A percentile compares a stretch with the other conserved stretches of the same genome.
Conservation (phyloP, 352 stramenopile genomes). For the Aphanomyces astaci region DNA sequence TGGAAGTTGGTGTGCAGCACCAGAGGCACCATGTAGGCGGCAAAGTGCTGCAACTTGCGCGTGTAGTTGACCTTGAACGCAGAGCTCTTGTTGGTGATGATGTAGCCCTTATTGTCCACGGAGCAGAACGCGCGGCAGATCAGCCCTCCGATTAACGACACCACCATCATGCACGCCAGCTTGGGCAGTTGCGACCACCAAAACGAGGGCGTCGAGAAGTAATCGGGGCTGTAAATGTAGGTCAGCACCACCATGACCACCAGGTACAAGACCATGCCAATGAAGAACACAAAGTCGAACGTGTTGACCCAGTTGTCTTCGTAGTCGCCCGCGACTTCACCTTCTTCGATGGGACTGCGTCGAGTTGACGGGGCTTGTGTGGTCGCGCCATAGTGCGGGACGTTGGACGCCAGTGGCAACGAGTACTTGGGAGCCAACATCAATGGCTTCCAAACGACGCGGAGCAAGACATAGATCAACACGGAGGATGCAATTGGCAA, state of each 20-base stretch:
- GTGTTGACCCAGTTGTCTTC: slow-evolving; percentile 40
- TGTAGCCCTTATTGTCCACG: slow-evolving; percentile 74
- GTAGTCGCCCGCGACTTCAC: slow-evolving; percentile 56
- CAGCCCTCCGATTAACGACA: slow-evolving; percentile 59
- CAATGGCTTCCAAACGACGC: slow-evolving; percentile 41
- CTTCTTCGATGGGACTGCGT: slow-evolving; percentile 26
- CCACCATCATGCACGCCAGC: slow-evolving; percentile 71
- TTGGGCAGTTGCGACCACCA: slow-evolving; percentile 77
- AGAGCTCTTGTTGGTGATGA: slow-evolving; percentile 79
- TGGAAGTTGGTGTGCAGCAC: slow-evolving; percentile 60
- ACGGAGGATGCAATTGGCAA: slow-evolving; percentile 43
- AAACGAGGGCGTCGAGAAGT: slow-evolving; percentile 45
- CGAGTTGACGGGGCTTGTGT: neutral
- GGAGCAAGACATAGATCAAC: slow-evolving; percentile 59
- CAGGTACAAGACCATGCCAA: slow-evolving; percentile 52
- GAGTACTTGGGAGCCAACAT: neutral
- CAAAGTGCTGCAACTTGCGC: slow-evolving; percentile 76
- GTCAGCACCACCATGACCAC: slow-evolving; percentile 49
- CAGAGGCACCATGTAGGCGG: slow-evolving; percentile 73
- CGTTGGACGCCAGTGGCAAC: slow-evolving; percentile 1
- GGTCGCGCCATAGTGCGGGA: slow-evolving; percentile 1
- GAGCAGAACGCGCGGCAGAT: slow-evolving; percentile 74
- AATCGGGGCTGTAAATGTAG: slow-evolving; percentile 46
- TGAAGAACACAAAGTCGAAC: slow-evolving; percentile 62
- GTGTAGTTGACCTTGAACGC: slow-evolving; percentile 87